Base-by-base conservation (phyloP, 352 stramenopile species). In the Pythium rhizo-oryzae region DNA sequence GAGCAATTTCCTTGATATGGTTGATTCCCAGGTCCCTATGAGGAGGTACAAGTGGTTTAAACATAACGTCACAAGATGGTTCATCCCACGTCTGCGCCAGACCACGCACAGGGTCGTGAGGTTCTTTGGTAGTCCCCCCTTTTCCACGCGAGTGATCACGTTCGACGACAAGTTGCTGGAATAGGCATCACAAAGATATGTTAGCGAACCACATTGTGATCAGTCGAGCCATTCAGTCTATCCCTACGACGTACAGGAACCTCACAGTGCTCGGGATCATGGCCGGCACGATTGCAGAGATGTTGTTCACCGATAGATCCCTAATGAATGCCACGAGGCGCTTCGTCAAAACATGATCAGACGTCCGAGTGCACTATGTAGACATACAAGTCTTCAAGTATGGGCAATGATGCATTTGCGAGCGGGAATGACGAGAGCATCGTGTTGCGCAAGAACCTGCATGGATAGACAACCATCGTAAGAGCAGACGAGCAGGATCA, bases 361-460 rank as follows among this genome's bases (percentile, higher is more conserved):
- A 33, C 28, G 28, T 33, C 28, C 28, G 4, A 25, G 0, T 11
- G 19, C 46, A 4, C 7, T 23, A 15, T 7, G 13, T 15, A 13
- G 3, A 13, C 58, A 5, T 35, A 56, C 58, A 65, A 23, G 21
- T 44, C 46, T 11, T 8, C 18, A 12, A 65, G 58, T 1, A 13
- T 28, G 3, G 58, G 58, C 4, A 65, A 13, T 4, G 60, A 59
- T 3, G 60, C 47, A 1, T 41, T 8, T 16, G 60, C 19, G 39
- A 67, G 41, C 23, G 60, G 60, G 23, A 67, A 67, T 5, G 47
- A 53, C 16, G 33, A 52, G 23, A 67, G 60, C 51, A 59, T 49
- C 33, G 60, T 59, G 60, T 67, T 67, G 30, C 60, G 30, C 18
- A 67, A 30, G 33, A 58, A 67, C 37, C 60, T 67, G 19, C 6